These are phyloP conservation scores for Trypanosoma melophagium DNA, from an alignment of 208 protist species.

Conservation along the genomic window DNA sequence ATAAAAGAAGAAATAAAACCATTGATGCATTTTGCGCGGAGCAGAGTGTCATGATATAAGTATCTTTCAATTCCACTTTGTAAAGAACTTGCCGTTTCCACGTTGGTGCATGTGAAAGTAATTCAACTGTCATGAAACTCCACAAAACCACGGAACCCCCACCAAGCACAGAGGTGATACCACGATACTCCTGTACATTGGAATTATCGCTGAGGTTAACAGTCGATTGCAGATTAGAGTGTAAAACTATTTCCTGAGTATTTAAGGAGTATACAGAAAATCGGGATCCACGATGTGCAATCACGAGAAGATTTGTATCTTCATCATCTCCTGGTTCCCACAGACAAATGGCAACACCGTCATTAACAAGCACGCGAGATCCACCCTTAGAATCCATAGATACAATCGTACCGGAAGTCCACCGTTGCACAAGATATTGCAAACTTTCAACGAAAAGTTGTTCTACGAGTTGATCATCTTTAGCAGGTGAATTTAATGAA, in stretches of 20 bases:
- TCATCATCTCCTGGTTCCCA: constrained; percentile 17
- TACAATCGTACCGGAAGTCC: constrained; percentile 3
- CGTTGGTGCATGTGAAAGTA: constrained; percentile 2
- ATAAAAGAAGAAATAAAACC: constrained; percentile 6
- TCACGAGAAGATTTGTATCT: constrained; percentile 5
- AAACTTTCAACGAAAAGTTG: constrained; percentile 10
- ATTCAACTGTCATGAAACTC: constrained; percentile 1
- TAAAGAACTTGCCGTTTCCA: constrained; percentile 2
- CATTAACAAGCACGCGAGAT: background rate
- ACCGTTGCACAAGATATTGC: background rate
- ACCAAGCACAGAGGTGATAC: background rate
- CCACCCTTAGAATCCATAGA: background rate
- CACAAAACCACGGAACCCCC: constrained; percentile 1
- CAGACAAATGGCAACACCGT: constrained; percentile 3
- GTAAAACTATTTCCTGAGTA: background rate
- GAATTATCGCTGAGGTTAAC: background rate
- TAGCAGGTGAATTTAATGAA: no score
- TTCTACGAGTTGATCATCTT: background rate
- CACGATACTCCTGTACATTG: background rate
- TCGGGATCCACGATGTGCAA: constrained; percentile 7
- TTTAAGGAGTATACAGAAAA: constrained; percentile 13
- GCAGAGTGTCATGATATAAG: constrained; percentile 8
- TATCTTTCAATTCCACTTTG: background rate
- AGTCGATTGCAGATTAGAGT: background rate
- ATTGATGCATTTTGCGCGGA: background rate